phyloP scores from a whole-genome alignment of 164 flowering plant species.

The Chimonanthus praecox region DNA sequence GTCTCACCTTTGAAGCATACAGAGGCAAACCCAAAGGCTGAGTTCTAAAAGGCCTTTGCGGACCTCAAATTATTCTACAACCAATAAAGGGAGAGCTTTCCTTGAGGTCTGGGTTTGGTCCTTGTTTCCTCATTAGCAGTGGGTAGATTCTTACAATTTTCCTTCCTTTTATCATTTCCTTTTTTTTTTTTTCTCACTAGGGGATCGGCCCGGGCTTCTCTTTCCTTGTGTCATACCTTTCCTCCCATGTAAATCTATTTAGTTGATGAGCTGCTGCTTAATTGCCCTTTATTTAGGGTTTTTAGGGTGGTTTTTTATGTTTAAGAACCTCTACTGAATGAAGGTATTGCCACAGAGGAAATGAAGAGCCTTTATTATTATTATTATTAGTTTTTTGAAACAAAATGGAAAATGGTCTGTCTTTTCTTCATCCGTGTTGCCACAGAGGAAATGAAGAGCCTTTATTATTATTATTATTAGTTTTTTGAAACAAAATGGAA shows the following conservation, averaged over 20 bases:
- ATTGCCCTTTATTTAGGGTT: no score
- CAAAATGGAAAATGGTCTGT: no score
- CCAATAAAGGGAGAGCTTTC: conserved; percentile 5
- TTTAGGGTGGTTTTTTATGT: no score
- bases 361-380: no score
- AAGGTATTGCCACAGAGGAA: no score
- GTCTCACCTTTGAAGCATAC: conserved; percentile 1
- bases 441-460: no score
- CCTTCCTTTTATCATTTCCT: not conserved
- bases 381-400: no score
- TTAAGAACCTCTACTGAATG: no score
- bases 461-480: no score
- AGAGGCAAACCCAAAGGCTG: conserved; percentile 2
- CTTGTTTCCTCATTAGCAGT: not conserved
- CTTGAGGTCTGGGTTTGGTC: not conserved
- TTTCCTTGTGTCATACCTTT: not conserved
- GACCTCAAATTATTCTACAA: not conserved
- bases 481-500: no score
- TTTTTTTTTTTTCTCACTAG: conserved; percentile 6
- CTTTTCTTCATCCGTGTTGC: no score
- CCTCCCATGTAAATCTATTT: conserved; percentile 8
- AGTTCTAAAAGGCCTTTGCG: not conserved
- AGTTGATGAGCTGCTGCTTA: not conserved
- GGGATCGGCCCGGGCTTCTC: not conserved
- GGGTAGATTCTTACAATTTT: not conserved